Base-by-base conservation (phyloP, 495 filamentous ascomycete species). In the Stereocaulon alpinum region DNA sequence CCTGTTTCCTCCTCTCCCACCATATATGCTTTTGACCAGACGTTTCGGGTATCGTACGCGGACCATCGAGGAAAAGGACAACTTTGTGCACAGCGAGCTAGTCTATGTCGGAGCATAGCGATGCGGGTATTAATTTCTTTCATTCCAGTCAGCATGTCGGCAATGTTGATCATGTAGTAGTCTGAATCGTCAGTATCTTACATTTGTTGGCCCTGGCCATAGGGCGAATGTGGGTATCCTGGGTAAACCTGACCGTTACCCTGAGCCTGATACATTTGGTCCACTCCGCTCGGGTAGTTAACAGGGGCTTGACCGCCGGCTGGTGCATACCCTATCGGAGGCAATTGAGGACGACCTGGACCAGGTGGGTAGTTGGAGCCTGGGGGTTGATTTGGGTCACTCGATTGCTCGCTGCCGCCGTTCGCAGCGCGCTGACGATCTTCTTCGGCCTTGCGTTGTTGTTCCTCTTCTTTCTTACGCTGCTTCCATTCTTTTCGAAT, bases 401-500 rank as follows among this genome's bases (percentile, higher is more conserved):
- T 70, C 44, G 74, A 68, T 49, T 71, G 71, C 40, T 82, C 80
- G 44, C 86, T 85, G 27, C 65, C 63, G 47, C 77, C 81, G 29
- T 81, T 81, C 50, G 80, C 81, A 41, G 81, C 80, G 50, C 89
- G 87, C 61, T 87, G 82, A 59, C 89, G 83, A 64, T 97, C 93
- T 65, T 96, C 93, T 5, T 88, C 87, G 22, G 85, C 87, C 80
- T 97, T 97, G 65, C 93, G 86, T 68, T 79, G 76, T 58, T 82
- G 83, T 59, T 97, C 93, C 65, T 97, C 93, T 72, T 98, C 93
- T 87, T 98, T 97, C 82, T 97, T 98, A 61, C 91, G 89, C 18
- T 88, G 87, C 73, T 98, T 98, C 93, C 93, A 98, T 69, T 96
- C 91, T 71, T 96, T 96, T 55, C 93, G 88, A 60, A 98, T 97